These are phyloP conservation scores for Psilocybe tampanensis DNA, from an alignment of 768 basidiomycete species.

Conservation along the genomic window DNA sequence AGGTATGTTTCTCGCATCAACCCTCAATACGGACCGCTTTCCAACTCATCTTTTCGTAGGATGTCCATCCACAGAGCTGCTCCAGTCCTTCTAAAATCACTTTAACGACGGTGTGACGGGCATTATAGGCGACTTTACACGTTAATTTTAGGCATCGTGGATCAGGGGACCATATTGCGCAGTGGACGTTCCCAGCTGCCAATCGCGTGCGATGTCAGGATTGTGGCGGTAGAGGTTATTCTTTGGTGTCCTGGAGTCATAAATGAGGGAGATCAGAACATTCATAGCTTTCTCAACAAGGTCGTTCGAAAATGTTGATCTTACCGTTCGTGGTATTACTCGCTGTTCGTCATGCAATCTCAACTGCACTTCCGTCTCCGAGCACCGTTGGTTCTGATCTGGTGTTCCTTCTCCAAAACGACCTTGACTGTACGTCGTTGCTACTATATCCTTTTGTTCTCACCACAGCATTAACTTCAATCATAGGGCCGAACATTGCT, in stretches of 20 bases:
- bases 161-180: background rate
- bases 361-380: slow-evolving; percentile 8
- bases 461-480: background rate
- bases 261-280: no score
- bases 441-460: background rate
- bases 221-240: no score
- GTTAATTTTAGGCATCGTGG: background rate
- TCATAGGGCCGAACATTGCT: slow-evolving; percentile 21
- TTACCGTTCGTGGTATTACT: background rate
- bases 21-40: background rate
- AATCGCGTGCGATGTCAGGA: background rate
- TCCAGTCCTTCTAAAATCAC: background rate
- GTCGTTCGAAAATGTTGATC: background rate
- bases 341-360: background rate
- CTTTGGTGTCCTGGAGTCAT: no score
- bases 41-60: background rate
- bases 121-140: background rate
- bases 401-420: slow-evolving; percentile 34
- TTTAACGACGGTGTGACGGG: slow-evolving; percentile 4
- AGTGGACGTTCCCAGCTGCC: background rate
- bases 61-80: background rate
- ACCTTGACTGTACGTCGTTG: slow-evolving; percentile 31
- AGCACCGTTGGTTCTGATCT: slow-evolving; percentile 24
- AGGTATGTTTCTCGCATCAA: background rate
- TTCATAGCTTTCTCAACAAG: background rate